phyloP scores from a whole-genome alignment of 108 stramenopile species.

The Aurantiochytrium sp. region DNA sequence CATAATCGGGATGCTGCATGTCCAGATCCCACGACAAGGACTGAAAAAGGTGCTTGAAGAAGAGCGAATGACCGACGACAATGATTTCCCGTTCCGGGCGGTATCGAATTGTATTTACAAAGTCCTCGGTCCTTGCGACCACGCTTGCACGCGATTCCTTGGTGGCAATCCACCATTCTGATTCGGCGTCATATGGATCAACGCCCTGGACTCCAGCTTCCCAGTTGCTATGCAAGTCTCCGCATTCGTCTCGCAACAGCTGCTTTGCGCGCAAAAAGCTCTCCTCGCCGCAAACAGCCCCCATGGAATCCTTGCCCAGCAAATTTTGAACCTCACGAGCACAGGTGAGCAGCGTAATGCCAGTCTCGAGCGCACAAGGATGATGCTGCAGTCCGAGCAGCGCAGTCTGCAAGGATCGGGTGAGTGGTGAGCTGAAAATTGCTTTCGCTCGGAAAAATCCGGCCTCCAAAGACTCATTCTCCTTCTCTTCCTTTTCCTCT shows the following conservation, averaged over 20 bases:
- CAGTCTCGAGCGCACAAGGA: not conserved
- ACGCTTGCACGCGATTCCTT: slow-evolving; percentile 10
- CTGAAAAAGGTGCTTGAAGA: not conserved
- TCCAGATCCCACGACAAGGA: not conserved
- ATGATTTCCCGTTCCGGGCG: not conserved
- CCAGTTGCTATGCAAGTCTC: not conserved
- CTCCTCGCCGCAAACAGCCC: not conserved
- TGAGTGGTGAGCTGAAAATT: not conserved
- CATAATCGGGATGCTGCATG: not conserved
- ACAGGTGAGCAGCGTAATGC: not conserved
- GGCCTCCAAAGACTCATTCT: not conserved
- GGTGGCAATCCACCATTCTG: not conserved
- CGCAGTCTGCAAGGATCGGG: not conserved
- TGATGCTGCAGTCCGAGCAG: not conserved
- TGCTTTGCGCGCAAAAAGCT: not conserved
- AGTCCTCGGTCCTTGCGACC: not conserved
- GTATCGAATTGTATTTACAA: not conserved
- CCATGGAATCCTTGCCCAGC: not conserved
- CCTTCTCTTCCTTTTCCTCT: not conserved
- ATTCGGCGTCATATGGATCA: not conserved
- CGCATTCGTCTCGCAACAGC: not conserved
- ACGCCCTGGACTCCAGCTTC: not conserved
- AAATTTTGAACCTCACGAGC: not conserved
- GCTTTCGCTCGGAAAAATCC: not conserved
- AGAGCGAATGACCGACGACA: not conserved